Evolutionary conservation across 2,329 filamentous ascomycete genomes (phyloP).

Genomic region (Talaromyces piceae): DNA sequence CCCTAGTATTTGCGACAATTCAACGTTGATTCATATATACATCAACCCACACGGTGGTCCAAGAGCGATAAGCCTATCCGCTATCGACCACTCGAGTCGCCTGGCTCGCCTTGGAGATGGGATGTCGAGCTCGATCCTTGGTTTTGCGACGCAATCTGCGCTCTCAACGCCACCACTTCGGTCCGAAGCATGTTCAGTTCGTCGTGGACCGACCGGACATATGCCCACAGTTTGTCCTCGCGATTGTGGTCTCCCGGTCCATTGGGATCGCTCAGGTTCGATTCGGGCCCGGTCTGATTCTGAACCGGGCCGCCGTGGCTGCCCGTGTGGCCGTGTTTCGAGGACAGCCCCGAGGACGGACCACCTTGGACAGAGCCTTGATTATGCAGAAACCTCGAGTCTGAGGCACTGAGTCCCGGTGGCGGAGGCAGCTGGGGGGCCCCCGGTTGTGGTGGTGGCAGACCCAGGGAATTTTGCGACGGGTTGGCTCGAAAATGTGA

Average conservation of each 20-base stretch:
- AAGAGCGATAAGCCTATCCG: not conserved
- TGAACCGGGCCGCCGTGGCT: slow-evolving; percentile 25
- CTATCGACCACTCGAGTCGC: slow-evolving; percentile 1
- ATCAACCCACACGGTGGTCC: not conserved
- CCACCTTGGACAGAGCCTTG: slow-evolving; percentile 30
- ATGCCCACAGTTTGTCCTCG: slow-evolving; percentile 37
- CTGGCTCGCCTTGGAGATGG: not conserved
- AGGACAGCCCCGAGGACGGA: slow-evolving; percentile 21
- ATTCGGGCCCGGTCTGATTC: slow-evolving; percentile 14
- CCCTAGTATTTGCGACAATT: not conserved
- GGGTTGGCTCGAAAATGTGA: slow-evolving; percentile 28
- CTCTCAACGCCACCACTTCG: slow-evolving; percentile 34
- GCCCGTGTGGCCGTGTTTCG: slow-evolving; percentile 31
- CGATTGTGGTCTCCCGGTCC: slow-evolving; percentile 21
- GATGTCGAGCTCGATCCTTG: slow-evolving; percentile 6
- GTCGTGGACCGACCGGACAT: slow-evolving; percentile 37
- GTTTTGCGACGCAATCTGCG: slow-evolving; percentile 27
- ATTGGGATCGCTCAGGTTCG: slow-evolving; percentile 16
- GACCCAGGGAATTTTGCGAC: slow-evolving; percentile 18
- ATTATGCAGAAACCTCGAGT: slow-evolving; percentile 36
- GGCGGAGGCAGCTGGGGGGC: slow-evolving; percentile 39
- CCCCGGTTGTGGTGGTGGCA: slow-evolving; percentile 31
- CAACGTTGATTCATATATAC: not conserved
- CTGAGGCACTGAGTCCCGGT: slow-evolving; percentile 32
- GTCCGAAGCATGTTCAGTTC: slow-evolving; percentile 33